Evolutionary conservation across 2,329 filamentous ascomycete genomes (phyloP).

Genomic region (Colletotrichum aenigma): DNA sequence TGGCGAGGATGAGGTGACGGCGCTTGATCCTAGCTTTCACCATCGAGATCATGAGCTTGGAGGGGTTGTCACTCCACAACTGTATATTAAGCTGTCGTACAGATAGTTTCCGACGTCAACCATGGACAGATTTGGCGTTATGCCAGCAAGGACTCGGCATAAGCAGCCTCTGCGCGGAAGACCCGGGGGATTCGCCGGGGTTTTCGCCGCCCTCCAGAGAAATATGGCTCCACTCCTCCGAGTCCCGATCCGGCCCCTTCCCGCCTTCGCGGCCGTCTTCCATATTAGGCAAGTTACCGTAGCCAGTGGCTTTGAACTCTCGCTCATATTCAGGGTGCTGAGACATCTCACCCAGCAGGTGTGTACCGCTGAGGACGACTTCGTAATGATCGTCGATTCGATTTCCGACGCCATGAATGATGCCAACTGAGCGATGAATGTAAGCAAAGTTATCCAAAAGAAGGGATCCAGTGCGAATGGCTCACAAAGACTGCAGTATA

Average conservation of each 20-base stretch:
- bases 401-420: not conserved
- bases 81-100: not conserved
- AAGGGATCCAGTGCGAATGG: not conserved
- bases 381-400: not conserved
- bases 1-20: not conserved
- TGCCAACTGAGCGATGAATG: not conserved
- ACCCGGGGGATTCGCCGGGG: not conserved
- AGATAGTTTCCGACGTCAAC: not conserved
- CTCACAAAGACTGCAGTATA: constrained; percentile 26
- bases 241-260: not conserved
- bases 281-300: not conserved
- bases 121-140: accelerated
- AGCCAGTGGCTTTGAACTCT: not conserved
- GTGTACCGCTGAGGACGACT: not conserved
- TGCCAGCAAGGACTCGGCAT: not conserved
- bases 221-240: not conserved
- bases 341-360: no score
- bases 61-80: not conserved
- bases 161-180: not conserved
- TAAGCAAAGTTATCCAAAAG: not conserved
- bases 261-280: not conserved
- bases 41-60: not conserved
- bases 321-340: not conserved
- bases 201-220: not conserved
- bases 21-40: not conserved